Evolutionary conservation across 2,329 filamentous ascomycete species (phyloP), one percentile per base, ranked within the genome.

Genomic region (Venturia nashicola): DNA sequence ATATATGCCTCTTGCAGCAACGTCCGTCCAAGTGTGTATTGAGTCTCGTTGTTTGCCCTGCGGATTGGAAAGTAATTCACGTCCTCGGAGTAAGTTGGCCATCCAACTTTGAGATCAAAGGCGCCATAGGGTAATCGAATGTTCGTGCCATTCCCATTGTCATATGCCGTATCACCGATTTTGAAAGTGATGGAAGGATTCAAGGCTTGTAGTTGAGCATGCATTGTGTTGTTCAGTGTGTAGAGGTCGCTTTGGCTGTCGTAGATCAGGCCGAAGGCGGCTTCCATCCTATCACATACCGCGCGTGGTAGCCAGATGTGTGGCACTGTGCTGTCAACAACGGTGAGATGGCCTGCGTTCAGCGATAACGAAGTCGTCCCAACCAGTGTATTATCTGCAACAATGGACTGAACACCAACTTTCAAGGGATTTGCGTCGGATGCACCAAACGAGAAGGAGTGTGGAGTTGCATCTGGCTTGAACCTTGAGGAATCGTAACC

Each of bases 1-100:
- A 77, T 54, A 66, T 77, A 74, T n/a, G 75, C 75, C 63, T 76
- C 75, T 65, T 77, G 75, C 16, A 77, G 67, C 51, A 77, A 76
- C 1, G 74, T 69, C 11, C 76, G 70, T 2, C 76, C 76, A 11
- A 77, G 69, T 0, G 72, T 67, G 64, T 75, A 75, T 64, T 76
- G 72, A 2, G 67, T 71, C 23, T 75, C 71, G 48, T 76, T 75
- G 6, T 69, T 69, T 5, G 75, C 76, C 18, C 70, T 68, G 54
- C 71, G 70, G 8, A 77, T 68, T 0, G 76, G 75, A 59, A 77
- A 77, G 65, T 76, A 76, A n/a, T 65, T 63, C 65, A 67, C 64
- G 44, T 65, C 39, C 66, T 67, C 39, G 61, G 67, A 63, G 68
- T 72, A 66, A 65, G 68, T 62, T 42, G 68, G 65, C 64, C 66